Base-by-base conservation (phyloP, 805 yeast species). In the Zygoascus tannicola region DNA sequence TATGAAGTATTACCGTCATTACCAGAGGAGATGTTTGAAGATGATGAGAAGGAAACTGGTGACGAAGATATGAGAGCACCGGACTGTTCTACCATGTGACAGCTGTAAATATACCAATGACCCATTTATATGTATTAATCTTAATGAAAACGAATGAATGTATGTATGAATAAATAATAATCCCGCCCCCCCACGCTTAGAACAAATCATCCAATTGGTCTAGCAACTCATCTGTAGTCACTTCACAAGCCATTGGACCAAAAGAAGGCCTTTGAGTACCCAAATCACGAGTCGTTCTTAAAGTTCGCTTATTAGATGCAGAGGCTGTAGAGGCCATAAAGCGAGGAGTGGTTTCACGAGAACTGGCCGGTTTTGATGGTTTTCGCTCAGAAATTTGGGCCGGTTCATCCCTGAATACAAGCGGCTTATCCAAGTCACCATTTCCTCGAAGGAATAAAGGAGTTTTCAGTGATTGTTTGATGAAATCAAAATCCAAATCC, bases 51-150 rank as follows among this genome's bases (percentile, higher is more conserved):
- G 23, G 41, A 30, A 22, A 21, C 15, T 16, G 34, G 19, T 10
- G 18, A 32, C 15, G 41, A 32, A 19, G 43, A 40, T 14, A 32
- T 30, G 37, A 21, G 30, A 14, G 16, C 19, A 5, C 50, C 53
- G 7, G 54, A 50, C 18, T 50, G 54, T 38, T 21, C 40, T 4
- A 44, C 51, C 38, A 50, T 50, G 54, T 49, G 35, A 41, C 14
- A n/a, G n/a, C n/a, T n/a, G n/a, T n/a, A n/a, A n/a, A n/a, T n/a
- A n/a, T n/a, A n/a, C n/a, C n/a, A n/a, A n/a, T n/a, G n/a, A n/a
- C n/a, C n/a, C n/a, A n/a, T n/a, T n/a, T n/a, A n/a, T n/a, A n/a
- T n/a, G n/a, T n/a, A n/a, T n/a, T n/a, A n/a, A n/a, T n/a, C n/a
- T n/a, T n/a, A n/a, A n/a, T n/a, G n/a, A n/a, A n/a, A n/a, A n/a